phyloP scores from a whole-genome alignment of 2,329 filamentous ascomycete species.

The Ceratocystis diversiconidia region DNA sequence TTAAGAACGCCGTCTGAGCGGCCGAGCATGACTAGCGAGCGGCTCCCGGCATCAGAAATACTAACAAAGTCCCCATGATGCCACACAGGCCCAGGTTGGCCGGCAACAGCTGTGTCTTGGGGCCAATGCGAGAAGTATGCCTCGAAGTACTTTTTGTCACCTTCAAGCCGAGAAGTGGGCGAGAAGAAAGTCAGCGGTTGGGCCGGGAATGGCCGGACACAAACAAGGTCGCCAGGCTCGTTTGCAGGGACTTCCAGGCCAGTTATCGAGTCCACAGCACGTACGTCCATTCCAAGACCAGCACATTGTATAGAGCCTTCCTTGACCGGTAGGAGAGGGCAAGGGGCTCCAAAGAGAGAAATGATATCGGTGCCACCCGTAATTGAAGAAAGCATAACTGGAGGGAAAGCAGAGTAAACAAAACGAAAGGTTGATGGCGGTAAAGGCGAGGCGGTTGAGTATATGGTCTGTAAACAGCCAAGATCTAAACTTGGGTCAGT shows the following conservation, averaged over 20 bases:
- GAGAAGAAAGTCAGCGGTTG: slow-evolving; percentile 88
- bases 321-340: slow-evolving; percentile 57
- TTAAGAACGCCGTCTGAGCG: slow-evolving; percentile 88
- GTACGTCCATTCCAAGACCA: slow-evolving; percentile 66
- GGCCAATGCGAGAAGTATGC: slow-evolving; percentile 53
- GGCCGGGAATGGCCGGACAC: slow-evolving; percentile 72
- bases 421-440: slow-evolving; percentile 88
- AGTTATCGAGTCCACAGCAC: slow-evolving; percentile 42
- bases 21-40: slow-evolving; percentile 79
- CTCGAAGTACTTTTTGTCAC: slow-evolving; percentile 60
- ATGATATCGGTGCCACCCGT: slow-evolving; percentile 96
- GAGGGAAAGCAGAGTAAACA: slow-evolving; percentile 70
- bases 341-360: slow-evolving; percentile 80
- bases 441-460: slow-evolving; percentile 83
- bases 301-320: slow-evolving; percentile 64
- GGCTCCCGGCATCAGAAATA: slow-evolving; percentile 49
- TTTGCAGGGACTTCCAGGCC: slow-evolving; percentile 43
- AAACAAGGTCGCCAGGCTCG: slow-evolving; percentile 77
- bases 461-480: slow-evolving; percentile 62
- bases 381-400: slow-evolving; percentile 78
- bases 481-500: slow-evolving; percentile 43
- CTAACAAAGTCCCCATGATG: slow-evolving; percentile 88
- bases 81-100: slow-evolving; percentile 47
- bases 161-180: slow-evolving; percentile 27
- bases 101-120: not conserved